Evolutionary conservation across 1,139 yeast genomes (phyloP).

Genomic region (Candida neerlandica): DNA sequence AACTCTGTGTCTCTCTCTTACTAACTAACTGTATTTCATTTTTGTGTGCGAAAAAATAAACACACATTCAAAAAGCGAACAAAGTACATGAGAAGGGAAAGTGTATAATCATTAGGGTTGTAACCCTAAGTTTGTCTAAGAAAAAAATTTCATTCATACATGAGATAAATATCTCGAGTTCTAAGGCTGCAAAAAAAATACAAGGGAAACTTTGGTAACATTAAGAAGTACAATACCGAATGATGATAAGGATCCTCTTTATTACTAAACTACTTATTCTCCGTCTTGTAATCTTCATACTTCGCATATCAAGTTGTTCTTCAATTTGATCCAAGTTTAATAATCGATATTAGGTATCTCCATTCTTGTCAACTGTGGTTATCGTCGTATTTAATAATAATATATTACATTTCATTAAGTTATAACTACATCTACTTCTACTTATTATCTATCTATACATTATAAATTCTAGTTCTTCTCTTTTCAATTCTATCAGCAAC

Average conservation of each 20-base stretch:
- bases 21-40: not conserved
- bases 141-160: not conserved
- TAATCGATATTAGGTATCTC: too few species aligned
- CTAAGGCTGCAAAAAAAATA: not conserved
- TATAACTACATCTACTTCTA: too few species aligned
- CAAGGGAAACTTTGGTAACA: too few species aligned
- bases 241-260: not conserved
- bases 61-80: not conserved
- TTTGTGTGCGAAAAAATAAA: too few species aligned
- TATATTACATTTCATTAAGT: not conserved
- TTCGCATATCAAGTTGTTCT: too few species aligned
- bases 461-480: constrained; percentile 40
- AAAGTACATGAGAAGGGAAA: not conserved
- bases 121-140: constrained; percentile 1
- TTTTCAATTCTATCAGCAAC: constrained; percentile 44
- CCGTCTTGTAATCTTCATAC: too few species aligned
- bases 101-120: constrained; percentile 4
- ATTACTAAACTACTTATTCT: too few species aligned
- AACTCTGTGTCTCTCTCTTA: too few species aligned
- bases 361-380: too few species aligned
- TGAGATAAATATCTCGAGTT: not conserved
- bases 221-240: too few species aligned
- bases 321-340: too few species aligned
- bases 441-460: constrained; percentile 7
- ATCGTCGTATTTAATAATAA: not conserved